phyloP scores from a whole-genome alignment of 2,329 filamentous ascomycete genomes.

The Fusarium verticillioides region DNA sequence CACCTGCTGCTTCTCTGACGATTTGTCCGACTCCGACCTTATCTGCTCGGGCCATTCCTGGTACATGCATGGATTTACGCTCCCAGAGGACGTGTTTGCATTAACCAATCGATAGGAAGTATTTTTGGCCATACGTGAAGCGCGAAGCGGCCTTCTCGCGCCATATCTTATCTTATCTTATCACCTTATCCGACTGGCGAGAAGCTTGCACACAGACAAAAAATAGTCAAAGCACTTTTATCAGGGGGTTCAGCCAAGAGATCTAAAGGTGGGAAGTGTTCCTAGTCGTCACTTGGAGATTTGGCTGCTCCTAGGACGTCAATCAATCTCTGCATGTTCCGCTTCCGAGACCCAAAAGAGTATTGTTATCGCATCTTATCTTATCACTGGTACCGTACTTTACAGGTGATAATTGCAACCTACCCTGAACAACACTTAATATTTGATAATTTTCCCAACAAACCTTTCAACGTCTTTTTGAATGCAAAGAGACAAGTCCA shows the following conservation, averaged over 20 bases:
- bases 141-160: not conserved
- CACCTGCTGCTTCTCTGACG: not conserved
- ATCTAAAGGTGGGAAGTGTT: not conserved
- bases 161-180: not conserved
- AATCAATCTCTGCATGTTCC: not conserved
- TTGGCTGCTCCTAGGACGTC: not conserved
- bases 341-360: not conserved
- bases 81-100: no score
- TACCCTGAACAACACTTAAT: not conserved
- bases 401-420: not conserved
- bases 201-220: not conserved
- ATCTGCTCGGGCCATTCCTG: not conserved
- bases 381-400: not conserved
- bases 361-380: not conserved
- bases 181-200: not conserved
- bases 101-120: not conserved
- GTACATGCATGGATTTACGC: not conserved
- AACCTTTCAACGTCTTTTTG: accelerated
- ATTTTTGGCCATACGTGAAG: not conserved
- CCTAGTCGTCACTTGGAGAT: not conserved
- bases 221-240: not conserved
- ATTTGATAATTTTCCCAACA: no score
- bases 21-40: no score
- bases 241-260: not conserved
- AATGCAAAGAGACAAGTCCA: not conserved